Evolutionary conservation across 2,329 filamentous ascomycete species (phyloP).

Genomic region (Sarocladium brachiariae): DNA sequence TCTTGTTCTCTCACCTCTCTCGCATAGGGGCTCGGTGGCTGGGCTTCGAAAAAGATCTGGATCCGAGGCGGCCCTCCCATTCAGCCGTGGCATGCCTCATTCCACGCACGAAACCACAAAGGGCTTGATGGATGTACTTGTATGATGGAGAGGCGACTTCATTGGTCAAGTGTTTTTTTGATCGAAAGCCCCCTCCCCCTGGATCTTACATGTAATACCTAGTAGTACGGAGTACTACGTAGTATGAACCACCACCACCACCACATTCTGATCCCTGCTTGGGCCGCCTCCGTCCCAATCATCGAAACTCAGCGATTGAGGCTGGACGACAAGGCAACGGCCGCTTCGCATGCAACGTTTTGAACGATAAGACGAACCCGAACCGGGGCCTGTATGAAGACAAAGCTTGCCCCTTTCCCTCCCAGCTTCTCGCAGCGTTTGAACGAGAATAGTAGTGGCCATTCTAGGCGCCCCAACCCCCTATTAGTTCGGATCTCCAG

Average conservation of each 20-base stretch:
- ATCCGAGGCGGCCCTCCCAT: neutral
- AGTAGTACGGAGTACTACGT: neutral
- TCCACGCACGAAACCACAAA: neutral
- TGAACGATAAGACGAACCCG: neutral
- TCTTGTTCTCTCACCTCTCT: neutral
- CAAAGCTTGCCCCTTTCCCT: neutral
- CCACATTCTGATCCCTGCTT: neutral
- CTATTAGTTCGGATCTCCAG: neutral
- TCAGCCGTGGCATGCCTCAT: neutral
- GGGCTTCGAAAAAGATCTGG: neutral
- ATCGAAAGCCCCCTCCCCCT: slow-evolving; percentile 4
- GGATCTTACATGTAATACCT: too few species aligned
- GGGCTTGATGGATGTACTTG: too few species aligned
- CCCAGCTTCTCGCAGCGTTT: neutral
- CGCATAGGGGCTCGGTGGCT: neutral
- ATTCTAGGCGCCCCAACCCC: too few species aligned
- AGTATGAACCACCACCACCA: too few species aligned
- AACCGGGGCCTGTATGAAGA: neutral
- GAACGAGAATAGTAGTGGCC: too few species aligned
- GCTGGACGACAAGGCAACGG: neutral
- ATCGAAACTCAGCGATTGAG: neutral
- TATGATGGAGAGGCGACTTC: neutral
- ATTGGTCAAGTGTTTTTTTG: neutral
- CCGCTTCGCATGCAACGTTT: neutral
- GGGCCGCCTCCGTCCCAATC: too few species aligned